Conservation (phyloP, 192 early-diverging fungal genomes). For the Backusella circina region DNA sequence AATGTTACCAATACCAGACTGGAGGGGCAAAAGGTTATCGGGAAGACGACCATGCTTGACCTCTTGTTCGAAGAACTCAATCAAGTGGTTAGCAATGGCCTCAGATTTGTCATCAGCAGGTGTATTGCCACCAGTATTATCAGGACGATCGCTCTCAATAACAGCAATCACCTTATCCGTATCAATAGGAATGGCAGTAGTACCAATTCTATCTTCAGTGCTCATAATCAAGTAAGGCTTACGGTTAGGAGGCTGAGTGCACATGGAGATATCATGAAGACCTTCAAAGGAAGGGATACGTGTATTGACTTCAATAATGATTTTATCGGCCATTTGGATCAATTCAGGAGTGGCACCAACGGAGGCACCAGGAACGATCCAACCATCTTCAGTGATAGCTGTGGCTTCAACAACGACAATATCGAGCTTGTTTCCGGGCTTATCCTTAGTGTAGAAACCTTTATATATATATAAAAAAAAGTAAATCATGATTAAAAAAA, state of each 20-base stretch:
- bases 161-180: slow-evolving; percentile 36
- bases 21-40: slow-evolving; percentile 30
- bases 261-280: slow-evolving; percentile 34
- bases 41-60: slow-evolving; percentile 38
- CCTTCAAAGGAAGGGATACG: slow-evolving; percentile 40
- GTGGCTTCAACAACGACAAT: slow-evolving; percentile 40
- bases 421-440: slow-evolving; percentile 33
- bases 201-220: slow-evolving; percentile 37
- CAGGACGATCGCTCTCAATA: slow-evolving; percentile 32
- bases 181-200: slow-evolving; percentile 35
- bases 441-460: slow-evolving; percentile 37
- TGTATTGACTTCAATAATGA: slow-evolving; percentile 44
- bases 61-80: slow-evolving; percentile 41
- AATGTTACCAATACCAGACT: slow-evolving; percentile 44
- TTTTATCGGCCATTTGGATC: slow-evolving; percentile 38
- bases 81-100: slow-evolving; percentile 33
- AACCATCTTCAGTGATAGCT: slow-evolving; percentile 39
- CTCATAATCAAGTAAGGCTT: slow-evolving; percentile 40
- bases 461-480: not conserved
- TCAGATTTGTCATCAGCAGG: slow-evolving; percentile 25
- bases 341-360: slow-evolving; percentile 42
- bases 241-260: slow-evolving; percentile 31
- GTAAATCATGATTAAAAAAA: not conserved
- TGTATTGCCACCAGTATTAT: slow-evolving; percentile 30
- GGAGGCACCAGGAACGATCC: slow-evolving; percentile 40